phyloP scores from a whole-genome alignment of 768 basidiomycete species.

The Rhodotorula babjevae region DNA sequence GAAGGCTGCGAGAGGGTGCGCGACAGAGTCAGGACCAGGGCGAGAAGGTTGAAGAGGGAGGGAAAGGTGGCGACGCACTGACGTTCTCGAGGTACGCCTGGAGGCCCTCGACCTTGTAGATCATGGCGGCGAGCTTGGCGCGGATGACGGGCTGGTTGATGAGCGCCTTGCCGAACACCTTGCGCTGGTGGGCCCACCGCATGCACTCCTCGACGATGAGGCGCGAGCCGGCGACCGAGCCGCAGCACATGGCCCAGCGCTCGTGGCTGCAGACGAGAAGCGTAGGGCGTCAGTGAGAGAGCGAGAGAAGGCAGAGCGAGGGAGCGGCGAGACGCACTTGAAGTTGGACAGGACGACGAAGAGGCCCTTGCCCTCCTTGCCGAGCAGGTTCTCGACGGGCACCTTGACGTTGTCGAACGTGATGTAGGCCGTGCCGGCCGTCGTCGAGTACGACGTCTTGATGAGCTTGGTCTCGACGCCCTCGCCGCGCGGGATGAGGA shows the following conservation, averaged over 20 bases:
- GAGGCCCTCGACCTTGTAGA: conserved; percentile 70
- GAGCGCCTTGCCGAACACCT: conserved; percentile 36
- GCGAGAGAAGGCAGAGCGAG: not conserved
- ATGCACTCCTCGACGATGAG: conserved; percentile 36
- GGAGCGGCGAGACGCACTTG: conserved; percentile 9
- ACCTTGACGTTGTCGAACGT: conserved; percentile 43
- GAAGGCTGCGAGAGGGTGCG: conserved; percentile 7
- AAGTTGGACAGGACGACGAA: conserved; percentile 44
- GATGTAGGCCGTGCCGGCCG: conserved; percentile 43
- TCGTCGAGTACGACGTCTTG: conserved; percentile 32
- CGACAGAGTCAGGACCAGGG: not conserved
- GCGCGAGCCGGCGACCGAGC: conserved; percentile 23
- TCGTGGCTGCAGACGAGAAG: conserved; percentile 11
- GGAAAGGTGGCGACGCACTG: conserved; percentile 52
- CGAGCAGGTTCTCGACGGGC: conserved; percentile 44
- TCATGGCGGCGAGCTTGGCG: conserved; percentile 39
- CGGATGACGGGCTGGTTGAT: conserved; percentile 38
- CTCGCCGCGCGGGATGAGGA: conserved; percentile 41
- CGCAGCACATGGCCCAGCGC: conserved; percentile 41
- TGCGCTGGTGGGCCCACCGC: conserved; percentile 40
- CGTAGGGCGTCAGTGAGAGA: not conserved
- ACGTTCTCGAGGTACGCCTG: conserved; percentile 80
- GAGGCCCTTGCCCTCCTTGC: conserved; percentile 42
- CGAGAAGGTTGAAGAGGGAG: not conserved
- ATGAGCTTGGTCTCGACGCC: conserved; percentile 40